Evolutionary conservation across 495 filamentous ascomycete genomes (phyloP).

Genomic region (Aspergillus funiculosus): DNA sequence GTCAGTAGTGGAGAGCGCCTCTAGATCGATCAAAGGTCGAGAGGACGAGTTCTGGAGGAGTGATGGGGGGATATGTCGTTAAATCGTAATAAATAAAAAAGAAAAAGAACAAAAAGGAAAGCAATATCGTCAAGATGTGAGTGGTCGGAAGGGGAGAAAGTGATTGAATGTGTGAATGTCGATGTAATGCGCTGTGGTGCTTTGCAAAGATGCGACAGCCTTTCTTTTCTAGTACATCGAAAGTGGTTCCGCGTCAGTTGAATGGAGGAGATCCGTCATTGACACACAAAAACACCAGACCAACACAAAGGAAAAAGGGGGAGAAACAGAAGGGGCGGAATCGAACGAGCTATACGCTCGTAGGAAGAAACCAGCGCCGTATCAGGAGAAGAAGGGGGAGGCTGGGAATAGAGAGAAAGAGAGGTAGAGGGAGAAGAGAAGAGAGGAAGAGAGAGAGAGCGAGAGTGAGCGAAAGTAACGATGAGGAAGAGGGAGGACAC

Average conservation of each 20-base stretch:
- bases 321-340: slow-evolving; percentile 22
- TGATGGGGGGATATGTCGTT: too few species aligned
- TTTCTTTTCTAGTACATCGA: slow-evolving; percentile 15
- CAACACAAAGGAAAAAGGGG: slow-evolving; percentile 28
- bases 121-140: slow-evolving; percentile 25
- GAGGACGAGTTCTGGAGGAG: slow-evolving; percentile 28
- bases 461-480: slow-evolving; percentile 7
- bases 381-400: slow-evolving; percentile 14
- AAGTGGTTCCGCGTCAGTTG: slow-evolving; percentile 16
- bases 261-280: slow-evolving; percentile 15
- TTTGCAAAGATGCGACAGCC: slow-evolving; percentile 12
- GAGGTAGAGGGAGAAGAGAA: slow-evolving; percentile 11
- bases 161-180: slow-evolving; percentile 21
- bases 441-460: slow-evolving; percentile 10
- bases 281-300: slow-evolving; percentile 26
- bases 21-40: slow-evolving; percentile 7
- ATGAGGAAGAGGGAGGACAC: slow-evolving; percentile 6
- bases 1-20: slow-evolving; percentile 13
- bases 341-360: slow-evolving; percentile 20
- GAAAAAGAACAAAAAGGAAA: slow-evolving; percentile 31
- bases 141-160: slow-evolving; percentile 24
- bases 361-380: slow-evolving; percentile 17
- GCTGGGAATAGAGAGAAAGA: slow-evolving; percentile 11
- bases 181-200: slow-evolving; percentile 18
- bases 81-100: slow-evolving; percentile 32